These are phyloP conservation scores for Aspergillus brunneoviolaceus DNA, from an alignment of 2,329 filamentous ascomycete genomes.

Conservation along the genomic window DNA sequence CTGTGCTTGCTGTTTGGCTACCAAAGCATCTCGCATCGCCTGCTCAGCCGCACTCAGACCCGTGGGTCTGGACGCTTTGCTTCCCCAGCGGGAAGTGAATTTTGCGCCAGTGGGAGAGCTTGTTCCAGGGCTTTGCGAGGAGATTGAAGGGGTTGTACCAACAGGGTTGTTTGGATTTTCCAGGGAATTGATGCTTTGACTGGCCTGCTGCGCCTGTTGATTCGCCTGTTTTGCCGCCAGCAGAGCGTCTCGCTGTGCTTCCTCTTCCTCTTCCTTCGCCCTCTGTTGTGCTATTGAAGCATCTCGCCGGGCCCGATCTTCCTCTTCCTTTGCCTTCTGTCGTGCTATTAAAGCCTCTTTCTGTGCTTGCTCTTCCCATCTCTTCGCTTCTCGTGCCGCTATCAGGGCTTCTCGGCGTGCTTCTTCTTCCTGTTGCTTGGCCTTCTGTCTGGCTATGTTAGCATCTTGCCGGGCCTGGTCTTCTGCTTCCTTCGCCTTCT, in stretches of 20 bases:
- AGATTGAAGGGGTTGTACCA: constrained; percentile 28
- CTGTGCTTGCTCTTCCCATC: neutral
- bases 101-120: constrained; percentile 28
- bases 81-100: constrained; percentile 29
- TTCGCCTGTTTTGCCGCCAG: neutral
- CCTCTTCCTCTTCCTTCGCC: no score
- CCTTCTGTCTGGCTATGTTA: neutral
- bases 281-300: no score
- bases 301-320: neutral
- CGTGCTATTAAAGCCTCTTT: neutral
- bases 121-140: constrained; percentile 20
- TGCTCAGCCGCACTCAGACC: constrained; percentile 34
- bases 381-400: neutral
- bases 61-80: constrained; percentile 16
- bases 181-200: neutral
- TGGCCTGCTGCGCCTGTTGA: neutral
- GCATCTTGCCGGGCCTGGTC: neutral
- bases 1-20: constrained; percentile 15
- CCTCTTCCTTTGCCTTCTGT: neutral
- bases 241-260: no score
- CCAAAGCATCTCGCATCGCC: constrained; percentile 30
- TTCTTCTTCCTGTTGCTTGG: neutral
- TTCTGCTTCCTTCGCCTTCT: neutral
- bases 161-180: constrained; percentile 2
- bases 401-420: neutral